Conservation (phyloP, 352 stramenopile genomes). For the Phytophthora tentaculata region DNA sequence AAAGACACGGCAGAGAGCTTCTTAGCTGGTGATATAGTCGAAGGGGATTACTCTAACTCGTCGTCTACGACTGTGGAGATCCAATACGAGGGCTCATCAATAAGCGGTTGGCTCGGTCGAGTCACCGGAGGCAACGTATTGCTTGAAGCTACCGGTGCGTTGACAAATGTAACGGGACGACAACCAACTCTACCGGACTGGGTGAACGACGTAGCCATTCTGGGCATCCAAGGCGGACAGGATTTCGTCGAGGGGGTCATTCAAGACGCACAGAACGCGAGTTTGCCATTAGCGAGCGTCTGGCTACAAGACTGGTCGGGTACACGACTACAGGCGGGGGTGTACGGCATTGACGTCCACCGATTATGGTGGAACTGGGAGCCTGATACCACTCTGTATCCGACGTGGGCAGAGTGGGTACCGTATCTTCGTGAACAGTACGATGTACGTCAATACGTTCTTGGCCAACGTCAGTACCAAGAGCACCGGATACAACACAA, state of each 20-base stretch:
- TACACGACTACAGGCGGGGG: neutral
- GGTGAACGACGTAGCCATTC: conserved; percentile 27
- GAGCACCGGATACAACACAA: conserved; percentile 36
- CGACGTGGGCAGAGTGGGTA: conserved; percentile 35
- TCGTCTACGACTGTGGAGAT: conserved; percentile 30
- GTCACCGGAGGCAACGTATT: conserved; percentile 23
- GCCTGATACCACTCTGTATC: conserved; percentile 34
- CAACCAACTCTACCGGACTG: conserved; percentile 30
- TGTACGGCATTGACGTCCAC: conserved; percentile 11
- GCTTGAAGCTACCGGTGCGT: conserved; percentile 20
- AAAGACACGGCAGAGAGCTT: conserved; percentile 27
- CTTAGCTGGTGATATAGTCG: conserved; percentile 24
- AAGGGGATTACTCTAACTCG: conserved; percentile 19
- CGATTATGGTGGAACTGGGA: conserved; percentile 41
- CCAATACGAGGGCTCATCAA: conserved; percentile 21
- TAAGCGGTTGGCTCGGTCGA: conserved; percentile 32
- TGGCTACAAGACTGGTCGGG: conserved; percentile 16
- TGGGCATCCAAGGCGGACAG: conserved; percentile 36
- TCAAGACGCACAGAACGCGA: conserved; percentile 24
- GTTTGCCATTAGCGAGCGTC: conserved; percentile 31
- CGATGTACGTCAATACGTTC: conserved; percentile 35
- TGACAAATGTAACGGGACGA: conserved; percentile 28
- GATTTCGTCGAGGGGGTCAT: conserved; percentile 33
- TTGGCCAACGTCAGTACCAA: conserved; percentile 24
- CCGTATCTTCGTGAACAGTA: conserved; percentile 23